These are phyloP conservation scores for Podospora appendiculata DNA, from an alignment of 495 filamentous ascomycete genomes.

Conservation along the genomic window DNA sequence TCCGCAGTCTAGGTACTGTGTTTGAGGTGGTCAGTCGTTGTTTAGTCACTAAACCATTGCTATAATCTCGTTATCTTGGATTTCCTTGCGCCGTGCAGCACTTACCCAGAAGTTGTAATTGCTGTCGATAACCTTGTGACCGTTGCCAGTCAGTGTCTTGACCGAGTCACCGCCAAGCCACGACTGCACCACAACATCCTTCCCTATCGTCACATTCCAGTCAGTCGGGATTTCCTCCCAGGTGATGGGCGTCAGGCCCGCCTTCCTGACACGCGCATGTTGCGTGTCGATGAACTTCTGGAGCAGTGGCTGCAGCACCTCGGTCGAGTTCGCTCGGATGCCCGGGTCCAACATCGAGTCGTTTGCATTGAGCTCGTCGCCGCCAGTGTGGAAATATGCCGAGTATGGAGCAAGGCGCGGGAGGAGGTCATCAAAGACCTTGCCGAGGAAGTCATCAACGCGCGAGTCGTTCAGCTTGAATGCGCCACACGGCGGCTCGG, in stretches of 20 bases:
- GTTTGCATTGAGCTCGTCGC: conserved; percentile 72
- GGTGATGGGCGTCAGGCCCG: conserved; percentile 58
- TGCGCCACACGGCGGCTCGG: conserved; percentile 68
- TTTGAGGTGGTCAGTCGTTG: not conserved
- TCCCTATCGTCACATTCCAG: conserved; percentile 62
- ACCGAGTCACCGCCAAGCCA: conserved; percentile 57
- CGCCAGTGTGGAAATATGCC: conserved; percentile 73
- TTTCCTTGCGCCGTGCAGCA: not conserved
- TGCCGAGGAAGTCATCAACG: conserved; percentile 62
- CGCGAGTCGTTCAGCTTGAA: conserved; percentile 62
- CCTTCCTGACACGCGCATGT: conserved; percentile 48
- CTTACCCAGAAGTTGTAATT: conserved; percentile 70
- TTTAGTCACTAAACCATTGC: too few relatives aligned
- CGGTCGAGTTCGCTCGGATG: conserved; percentile 51
- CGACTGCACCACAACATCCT: conserved; percentile 59
- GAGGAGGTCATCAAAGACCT: conserved; percentile 61
- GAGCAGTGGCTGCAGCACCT: conserved; percentile 59
- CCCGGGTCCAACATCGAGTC: conserved; percentile 65
- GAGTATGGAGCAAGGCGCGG: conserved; percentile 59
- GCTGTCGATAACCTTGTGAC: conserved; percentile 61
- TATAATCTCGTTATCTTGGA: not conserved
- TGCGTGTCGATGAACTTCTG: conserved; percentile 62
- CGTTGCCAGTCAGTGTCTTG: conserved; percentile 44
- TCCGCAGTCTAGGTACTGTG: conserved; percentile 73
- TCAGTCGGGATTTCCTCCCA: conserved; percentile 78